A percentile compares a stretch with the other conserved stretches of the same genome.
These are phyloP conservation scores for Macaranga tanarius DNA, from an alignment of 441 rosid species.

Conservation along the genomic window DNA sequence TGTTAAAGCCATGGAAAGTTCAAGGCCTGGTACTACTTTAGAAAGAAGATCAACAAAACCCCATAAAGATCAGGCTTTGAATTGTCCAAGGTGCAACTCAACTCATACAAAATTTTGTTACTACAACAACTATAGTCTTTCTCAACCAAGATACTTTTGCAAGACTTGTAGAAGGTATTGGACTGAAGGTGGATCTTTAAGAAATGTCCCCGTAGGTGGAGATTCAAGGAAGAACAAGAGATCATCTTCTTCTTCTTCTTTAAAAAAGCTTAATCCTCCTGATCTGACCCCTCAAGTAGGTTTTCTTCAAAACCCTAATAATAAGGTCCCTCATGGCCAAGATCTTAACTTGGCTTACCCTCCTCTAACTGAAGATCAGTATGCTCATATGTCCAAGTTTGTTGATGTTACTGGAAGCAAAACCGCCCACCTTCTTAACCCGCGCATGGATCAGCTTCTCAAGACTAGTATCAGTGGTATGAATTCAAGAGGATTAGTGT, in stretches of 20 bases:
- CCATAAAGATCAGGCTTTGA: conserved; percentile 62
- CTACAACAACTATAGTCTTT: conserved; percentile 84
- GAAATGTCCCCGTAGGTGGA: conserved; percentile 83
- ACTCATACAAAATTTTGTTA: conserved; percentile 79
- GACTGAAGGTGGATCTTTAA: conserved; percentile 80
- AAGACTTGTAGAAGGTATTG: conserved; percentile 81
- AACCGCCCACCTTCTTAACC: conserved; percentile 26
- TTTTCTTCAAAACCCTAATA: conserved; percentile 44
- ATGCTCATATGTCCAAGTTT: conserved; percentile 43
- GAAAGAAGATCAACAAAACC: conserved; percentile 52
- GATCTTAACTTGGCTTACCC: conserved; percentile 60
- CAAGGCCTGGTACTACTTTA: conserved; percentile 34
- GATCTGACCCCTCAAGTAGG: conserved; percentile 40
- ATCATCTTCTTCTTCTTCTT: conserved; percentile 42
- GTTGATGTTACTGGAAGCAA: conserved; percentile 31
- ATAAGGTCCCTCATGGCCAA: conserved; percentile 41
- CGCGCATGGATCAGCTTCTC: conserved; percentile 42
- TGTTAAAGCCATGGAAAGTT: conserved; percentile 63
- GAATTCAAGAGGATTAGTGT: conserved; percentile 36
- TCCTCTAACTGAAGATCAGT: conserved; percentile 40
- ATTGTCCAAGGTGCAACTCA: conserved; percentile 86
- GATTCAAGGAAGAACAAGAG: conserved; percentile 76
- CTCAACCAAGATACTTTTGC: conserved; percentile 84
- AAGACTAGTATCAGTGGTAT: conserved; percentile 29
- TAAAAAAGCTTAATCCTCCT: conserved; percentile 14